These are phyloP conservation scores for Chlamydomonas incerta DNA, from an alignment of 139 green algal genomes.

Conservation along the genomic window DNA sequence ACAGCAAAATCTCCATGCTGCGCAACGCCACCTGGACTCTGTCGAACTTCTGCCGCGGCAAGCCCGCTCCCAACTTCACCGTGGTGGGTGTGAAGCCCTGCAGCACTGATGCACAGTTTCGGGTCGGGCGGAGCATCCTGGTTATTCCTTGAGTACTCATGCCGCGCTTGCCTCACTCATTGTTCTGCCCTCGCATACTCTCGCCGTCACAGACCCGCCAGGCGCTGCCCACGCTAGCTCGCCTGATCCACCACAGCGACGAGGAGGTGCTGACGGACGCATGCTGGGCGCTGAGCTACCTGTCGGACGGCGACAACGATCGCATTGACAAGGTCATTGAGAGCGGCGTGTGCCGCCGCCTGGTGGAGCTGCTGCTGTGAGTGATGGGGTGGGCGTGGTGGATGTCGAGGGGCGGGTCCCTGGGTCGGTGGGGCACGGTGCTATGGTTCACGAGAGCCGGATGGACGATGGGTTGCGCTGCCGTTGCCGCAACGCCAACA, in stretches of 20 bases:
- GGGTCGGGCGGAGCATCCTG: too few relatives aligned
- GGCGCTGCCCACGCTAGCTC: constrained; percentile 91
- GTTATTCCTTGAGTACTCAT: too few relatives aligned
- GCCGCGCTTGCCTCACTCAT: neutral
- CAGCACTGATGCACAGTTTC: too few relatives aligned
- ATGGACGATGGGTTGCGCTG: too few relatives aligned
- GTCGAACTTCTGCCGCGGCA: constrained; percentile 99
- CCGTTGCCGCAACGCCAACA: too few relatives aligned
- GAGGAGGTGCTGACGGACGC: constrained; percentile 99
- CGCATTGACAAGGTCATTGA: constrained; percentile 99
- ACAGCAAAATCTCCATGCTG: constrained; percentile 97
- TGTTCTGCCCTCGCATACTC: neutral
- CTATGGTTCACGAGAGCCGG: too few relatives aligned
- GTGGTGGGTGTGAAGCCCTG: constrained; percentile 67
- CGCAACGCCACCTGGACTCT: constrained; percentile 99
- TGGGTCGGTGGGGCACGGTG: too few relatives aligned
- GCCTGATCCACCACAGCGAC: constrained; percentile 93
- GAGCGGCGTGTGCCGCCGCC: constrained; percentile 88
- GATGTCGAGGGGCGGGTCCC: too few relatives aligned
- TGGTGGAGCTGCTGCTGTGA: constrained; percentile 87
- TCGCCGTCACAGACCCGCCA: constrained; percentile 71
- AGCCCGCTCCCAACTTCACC: constrained; percentile 88
- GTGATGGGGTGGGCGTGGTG: constrained; percentile 19
- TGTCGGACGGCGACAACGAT: constrained; percentile 98
- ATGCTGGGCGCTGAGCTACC: constrained; percentile 99